A percentile compares a stretch with the other conserved stretches of the same genome.
These are phyloP conservation scores for Clonostachys rosea DNA, from an alignment of 2,329 filamentous ascomycete species.

Conservation along the genomic window DNA sequence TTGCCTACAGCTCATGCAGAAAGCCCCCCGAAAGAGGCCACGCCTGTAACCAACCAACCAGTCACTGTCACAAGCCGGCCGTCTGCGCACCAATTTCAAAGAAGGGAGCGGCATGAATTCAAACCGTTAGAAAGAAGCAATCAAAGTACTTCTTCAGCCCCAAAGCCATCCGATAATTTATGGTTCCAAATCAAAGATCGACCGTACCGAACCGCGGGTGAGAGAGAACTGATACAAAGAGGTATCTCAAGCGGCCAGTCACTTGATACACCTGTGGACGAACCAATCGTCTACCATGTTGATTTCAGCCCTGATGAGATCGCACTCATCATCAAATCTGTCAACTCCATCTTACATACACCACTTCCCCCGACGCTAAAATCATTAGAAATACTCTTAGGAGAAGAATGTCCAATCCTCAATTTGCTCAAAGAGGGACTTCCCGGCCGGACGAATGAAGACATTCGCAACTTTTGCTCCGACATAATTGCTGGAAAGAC, in stretches of 20 bases:
- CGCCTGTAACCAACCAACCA: too few relatives aligned
- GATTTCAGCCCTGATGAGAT: slow-evolving; percentile 38
- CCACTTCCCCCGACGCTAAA: slow-evolving; percentile 2
- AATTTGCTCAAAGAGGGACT: slow-evolving; percentile 12
- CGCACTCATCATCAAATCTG: slow-evolving; percentile 10
- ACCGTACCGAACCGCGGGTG: slow-evolving; percentile 16
- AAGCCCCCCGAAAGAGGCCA: too few relatives aligned
- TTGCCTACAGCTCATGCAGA: too few relatives aligned
- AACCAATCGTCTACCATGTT: slow-evolving; percentile 29
- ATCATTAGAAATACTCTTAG: slow-evolving; percentile 1
- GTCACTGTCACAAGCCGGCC: too few relatives aligned
- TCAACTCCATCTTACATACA: slow-evolving; percentile 6
- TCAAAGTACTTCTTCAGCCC: background rate
- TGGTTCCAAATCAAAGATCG: slow-evolving; percentile 5
- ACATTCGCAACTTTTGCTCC: slow-evolving; percentile 21
- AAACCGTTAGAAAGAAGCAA: background rate
- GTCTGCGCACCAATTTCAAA: too few relatives aligned
- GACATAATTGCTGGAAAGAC: slow-evolving; percentile 17
- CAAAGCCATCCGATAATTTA: background rate
- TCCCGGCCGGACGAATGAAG: slow-evolving; percentile 13
- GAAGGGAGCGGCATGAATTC: too few relatives aligned
- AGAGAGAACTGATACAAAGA: slow-evolving; percentile 17
- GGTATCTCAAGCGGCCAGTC: slow-evolving; percentile 7
- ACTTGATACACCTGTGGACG: slow-evolving; percentile 4
- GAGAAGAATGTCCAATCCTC: slow-evolving; percentile 12